Base-by-base conservation (phyloP, 2,329 filamentous ascomycete species). In the Periconia sp. region DNA sequence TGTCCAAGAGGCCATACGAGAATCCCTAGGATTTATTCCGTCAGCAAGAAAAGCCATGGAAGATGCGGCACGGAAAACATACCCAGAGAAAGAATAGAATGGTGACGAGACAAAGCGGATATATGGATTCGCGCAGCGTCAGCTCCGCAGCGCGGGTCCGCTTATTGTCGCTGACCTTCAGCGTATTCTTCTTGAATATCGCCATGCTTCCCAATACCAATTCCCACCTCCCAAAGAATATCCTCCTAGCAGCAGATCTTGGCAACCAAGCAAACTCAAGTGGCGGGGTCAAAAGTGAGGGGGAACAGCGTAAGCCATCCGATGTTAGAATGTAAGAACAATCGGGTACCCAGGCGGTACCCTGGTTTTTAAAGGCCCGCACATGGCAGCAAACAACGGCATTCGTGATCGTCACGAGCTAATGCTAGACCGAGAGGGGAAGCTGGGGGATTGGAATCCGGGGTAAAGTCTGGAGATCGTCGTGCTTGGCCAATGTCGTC, bases 31-130 rank as follows among this genome's bases (percentile, higher is more conserved):
- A 1, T 22, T 22, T 30, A 28, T 5, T 17, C 13, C 9, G 18
- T 24, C 4, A 26, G 9, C 12, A 30, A n/a, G 10, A 22, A 28
- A 11, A 30, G 8, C 25, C 3, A 31, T 4, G 10, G n/a, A n/a
- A n/a, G 5, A 5, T 16, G 21, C 19, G 15, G 3, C 13, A 19
- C 28, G 18, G 12, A 16, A 11, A 13, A 26, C 65, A 30, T 63
- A 74, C 80, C 82, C 82, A 85, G 16, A 86, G 75, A 63, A 86
- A 85, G 71, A 85, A 86, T 1, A 86, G 68, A 34, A 84, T 72
- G 0, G 82, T 86, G 37, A 89, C 86, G 4, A 90, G 76, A 40
- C 74, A 73, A 32, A 89, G 77, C 3, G 86, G 87, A 54, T 80
- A 80, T 39, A 89, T 75, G 10, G 85, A 89, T 58, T 87, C 77